A percentile compares a stretch with the other conserved stretches of the same genome.
Evolutionary conservation across 352 stramenopile species (phyloP).

Genomic region (Phytophthora lateralis): DNA sequence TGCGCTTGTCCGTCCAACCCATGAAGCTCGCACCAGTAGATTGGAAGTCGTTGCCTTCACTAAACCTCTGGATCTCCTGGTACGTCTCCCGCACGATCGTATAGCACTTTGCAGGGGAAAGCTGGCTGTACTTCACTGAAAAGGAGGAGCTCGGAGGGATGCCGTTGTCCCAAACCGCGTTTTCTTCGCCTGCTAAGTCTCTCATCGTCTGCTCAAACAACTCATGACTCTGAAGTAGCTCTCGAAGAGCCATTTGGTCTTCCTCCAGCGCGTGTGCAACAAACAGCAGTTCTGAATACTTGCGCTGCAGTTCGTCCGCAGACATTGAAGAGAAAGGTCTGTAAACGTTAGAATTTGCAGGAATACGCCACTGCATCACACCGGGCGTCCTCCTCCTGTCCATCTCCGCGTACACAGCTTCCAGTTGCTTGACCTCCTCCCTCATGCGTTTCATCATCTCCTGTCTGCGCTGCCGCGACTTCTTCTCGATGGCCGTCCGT

Average conservation of each 20-base stretch:
- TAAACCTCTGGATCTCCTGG: constrained; percentile 47
- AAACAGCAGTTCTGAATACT: constrained; percentile 41
- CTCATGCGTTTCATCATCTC: constrained; percentile 42
- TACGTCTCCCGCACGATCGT: constrained; percentile 51
- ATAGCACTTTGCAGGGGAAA: constrained; percentile 36
- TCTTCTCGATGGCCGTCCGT: constrained; percentile 60
- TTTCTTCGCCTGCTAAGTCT: constrained; percentile 7
- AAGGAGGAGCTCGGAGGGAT: constrained; percentile 49
- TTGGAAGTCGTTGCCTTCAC: constrained; percentile 24
- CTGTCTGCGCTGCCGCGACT: constrained; percentile 42
- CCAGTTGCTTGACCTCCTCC: constrained; percentile 51
- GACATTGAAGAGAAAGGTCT: constrained; percentile 5
- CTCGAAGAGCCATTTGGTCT: constrained; percentile 34
- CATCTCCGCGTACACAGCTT: constrained; percentile 47
- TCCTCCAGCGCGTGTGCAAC: constrained; percentile 44
- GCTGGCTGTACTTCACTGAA: constrained; percentile 18
- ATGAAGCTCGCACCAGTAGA: constrained; percentile 45
- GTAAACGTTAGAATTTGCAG: not conserved
- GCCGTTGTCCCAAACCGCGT: constrained; percentile 21
- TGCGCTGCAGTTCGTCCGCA: constrained; percentile 10
- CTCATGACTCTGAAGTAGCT: constrained; percentile 32
- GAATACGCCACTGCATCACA: constrained; percentile 7
- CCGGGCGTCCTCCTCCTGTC: constrained; percentile 1
- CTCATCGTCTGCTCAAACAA: constrained; percentile 30
- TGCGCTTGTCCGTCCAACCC: constrained; percentile 57